A percentile compares a stretch with the other conserved stretches of the same genome.
phyloP scores from a whole-genome alignment of 1,139 yeast genomes.

The Candida neerlandica region DNA sequence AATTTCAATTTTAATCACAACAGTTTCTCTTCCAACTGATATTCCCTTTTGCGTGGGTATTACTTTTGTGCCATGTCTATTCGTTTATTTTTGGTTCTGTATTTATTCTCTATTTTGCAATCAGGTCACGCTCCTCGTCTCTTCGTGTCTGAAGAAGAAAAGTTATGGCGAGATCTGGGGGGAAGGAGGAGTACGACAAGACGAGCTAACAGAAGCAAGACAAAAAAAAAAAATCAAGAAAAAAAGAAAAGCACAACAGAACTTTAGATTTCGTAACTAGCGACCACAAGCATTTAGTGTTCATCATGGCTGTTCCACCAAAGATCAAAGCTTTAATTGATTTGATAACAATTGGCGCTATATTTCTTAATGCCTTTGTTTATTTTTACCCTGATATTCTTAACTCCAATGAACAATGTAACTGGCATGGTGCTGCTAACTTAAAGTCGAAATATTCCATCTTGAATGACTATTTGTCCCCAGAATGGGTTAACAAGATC shows the following conservation, averaged over 20 bases:
- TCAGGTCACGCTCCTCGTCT: not conserved
- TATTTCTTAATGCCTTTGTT: slow-evolving; percentile 40
- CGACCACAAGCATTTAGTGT: not conserved
- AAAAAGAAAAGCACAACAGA: not conserved
- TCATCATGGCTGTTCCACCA: slow-evolving; percentile 10
- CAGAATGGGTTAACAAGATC: slow-evolving; percentile 25
- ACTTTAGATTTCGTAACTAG: not conserved
- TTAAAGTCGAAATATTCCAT: slow-evolving; percentile 20
- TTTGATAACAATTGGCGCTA: slow-evolving; percentile 13
- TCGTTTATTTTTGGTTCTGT: not conserved
- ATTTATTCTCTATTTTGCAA: not conserved
- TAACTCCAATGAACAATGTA: slow-evolving; percentile 50
- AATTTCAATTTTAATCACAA: no score
- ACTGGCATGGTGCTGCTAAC: slow-evolving; percentile 45
- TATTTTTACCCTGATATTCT: slow-evolving; percentile 73
- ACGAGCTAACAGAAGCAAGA: not conserved
- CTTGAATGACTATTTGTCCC: slow-evolving; percentile 25
- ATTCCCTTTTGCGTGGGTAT: not conserved
- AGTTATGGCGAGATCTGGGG: not conserved
- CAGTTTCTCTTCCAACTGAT: not conserved
- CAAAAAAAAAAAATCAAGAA: slow-evolving; percentile 1
- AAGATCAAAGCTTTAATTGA: slow-evolving; percentile 12
- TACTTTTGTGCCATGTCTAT: not conserved
- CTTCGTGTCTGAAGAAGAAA: not conserved
- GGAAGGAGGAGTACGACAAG: not conserved